Conservation (phyloP, 768 basidiomycete genomes). For the Mycena haematopus region DNA sequence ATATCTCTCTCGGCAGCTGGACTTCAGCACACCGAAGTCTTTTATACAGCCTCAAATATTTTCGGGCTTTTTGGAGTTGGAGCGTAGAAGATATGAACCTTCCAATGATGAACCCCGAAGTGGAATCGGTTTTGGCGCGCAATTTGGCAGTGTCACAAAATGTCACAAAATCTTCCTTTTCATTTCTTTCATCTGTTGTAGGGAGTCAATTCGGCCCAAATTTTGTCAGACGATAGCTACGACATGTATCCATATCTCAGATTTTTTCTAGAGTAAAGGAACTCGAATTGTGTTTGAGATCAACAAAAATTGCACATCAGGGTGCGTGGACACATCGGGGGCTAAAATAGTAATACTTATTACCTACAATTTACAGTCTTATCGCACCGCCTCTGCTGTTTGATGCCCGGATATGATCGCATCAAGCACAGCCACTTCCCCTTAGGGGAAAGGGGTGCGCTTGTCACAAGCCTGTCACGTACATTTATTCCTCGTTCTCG, state of each 20-base stretch:
- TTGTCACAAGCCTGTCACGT: too few relatives aligned
- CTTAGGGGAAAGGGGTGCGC: too few relatives aligned
- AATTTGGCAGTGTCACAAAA: slow-evolving; percentile 4
- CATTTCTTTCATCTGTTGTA: slow-evolving; percentile 2
- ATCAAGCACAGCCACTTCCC: too few relatives aligned
- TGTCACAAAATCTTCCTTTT: slow-evolving; percentile 1
- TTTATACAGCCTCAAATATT: neutral
- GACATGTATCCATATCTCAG: neutral
- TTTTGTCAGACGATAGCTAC: neutral
- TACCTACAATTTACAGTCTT: too few relatives aligned
- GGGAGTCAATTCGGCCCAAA: neutral
- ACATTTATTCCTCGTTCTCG: too few relatives aligned
- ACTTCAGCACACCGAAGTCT: neutral
- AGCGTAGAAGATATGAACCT: neutral
- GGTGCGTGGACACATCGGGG: slow-evolving; percentile 4
- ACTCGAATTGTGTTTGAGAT: neutral
- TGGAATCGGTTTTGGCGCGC: slow-evolving; percentile 7
- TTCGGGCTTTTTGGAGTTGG: neutral
- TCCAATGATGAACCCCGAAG: slow-evolving; percentile 1
- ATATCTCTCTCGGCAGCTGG: neutral
- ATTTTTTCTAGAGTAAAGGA: neutral
- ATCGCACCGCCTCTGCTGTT: too few relatives aligned
- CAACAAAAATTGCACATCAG: slow-evolving; percentile 4
- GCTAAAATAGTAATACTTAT: neutral
- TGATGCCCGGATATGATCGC: too few relatives aligned